A percentile compares a stretch with the other conserved stretches of the same genome.
These are phyloP conservation scores for Aspergillus sp. DNA, from an alignment of 2,329 filamentous ascomycete genomes.

Conservation along the genomic window DNA sequence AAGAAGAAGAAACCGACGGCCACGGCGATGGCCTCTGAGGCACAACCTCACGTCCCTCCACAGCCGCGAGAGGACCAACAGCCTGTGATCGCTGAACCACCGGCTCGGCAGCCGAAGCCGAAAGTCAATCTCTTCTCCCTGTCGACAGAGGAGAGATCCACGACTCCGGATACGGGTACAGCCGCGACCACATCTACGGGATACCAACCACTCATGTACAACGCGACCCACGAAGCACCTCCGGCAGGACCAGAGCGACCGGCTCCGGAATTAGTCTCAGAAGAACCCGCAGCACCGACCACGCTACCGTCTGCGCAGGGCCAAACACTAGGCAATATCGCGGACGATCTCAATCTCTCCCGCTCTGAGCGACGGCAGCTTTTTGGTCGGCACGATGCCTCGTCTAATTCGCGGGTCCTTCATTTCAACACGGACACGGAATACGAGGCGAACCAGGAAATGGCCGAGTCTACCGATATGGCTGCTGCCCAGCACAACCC, in stretches of 20 bases:
- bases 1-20: slow-evolving; percentile 51
- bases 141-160: slow-evolving; percentile 17
- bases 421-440: slow-evolving; percentile 85
- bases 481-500: slow-evolving; percentile 60
- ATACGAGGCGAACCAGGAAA: slow-evolving; percentile 72
- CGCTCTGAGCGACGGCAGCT: slow-evolving; percentile 69
- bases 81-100: slow-evolving; percentile 9
- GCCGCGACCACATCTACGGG: slow-evolving; percentile 16
- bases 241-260: slow-evolving; percentile 10
- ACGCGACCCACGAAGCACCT: slow-evolving; percentile 13
- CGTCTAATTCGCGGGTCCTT: slow-evolving; percentile 56
- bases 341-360: slow-evolving; percentile 69
- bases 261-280: slow-evolving; percentile 5
- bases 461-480: slow-evolving; percentile 53
- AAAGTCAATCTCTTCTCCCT: slow-evolving; percentile 39
- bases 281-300: slow-evolving; percentile 5
- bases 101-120: slow-evolving; percentile 28
- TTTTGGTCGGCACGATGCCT: slow-evolving; percentile 57
- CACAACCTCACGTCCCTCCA: too few species aligned
- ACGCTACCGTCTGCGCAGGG: slow-evolving; percentile 10
- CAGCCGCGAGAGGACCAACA: slow-evolving; percentile 4
- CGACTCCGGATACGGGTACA: slow-evolving; percentile 4
- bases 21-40: slow-evolving; percentile 14
- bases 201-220: slow-evolving; percentile 35
- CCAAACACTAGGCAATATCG: slow-evolving; percentile 60